Evolutionary conservation across 163 green algal species (phyloP), one percentile per base, ranked within the genome.

Genomic region (Volvox carteri): DNA sequence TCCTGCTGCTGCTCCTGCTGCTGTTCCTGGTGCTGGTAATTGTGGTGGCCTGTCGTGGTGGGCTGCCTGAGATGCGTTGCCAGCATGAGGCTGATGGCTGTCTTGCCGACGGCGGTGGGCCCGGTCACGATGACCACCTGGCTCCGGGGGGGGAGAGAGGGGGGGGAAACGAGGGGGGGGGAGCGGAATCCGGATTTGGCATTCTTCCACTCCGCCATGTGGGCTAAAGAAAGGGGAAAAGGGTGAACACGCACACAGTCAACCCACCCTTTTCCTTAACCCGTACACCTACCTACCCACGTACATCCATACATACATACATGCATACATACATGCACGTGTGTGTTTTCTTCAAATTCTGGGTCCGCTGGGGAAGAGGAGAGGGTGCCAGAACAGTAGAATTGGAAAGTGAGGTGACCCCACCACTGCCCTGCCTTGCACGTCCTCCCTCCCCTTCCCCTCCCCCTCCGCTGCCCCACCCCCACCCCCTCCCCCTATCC

Each of bases 41-140:
- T n/a, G n/a, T n/a, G n/a, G n/a, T n/a, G n/a, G n/a, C n/a, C n/a
- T n/a, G n/a, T n/a, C n/a, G n/a, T n/a, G n/a, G n/a, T n/a, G 39
- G n/a, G 62, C 58, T 56, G 44, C 19, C 37, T 46, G 14, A 99
- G 89, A 6, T n/a, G 67, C 90, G 96, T 37, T 0, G 98, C 98
- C 37, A 99, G 90, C 48, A 77, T 73, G 35, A 99, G 93, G 2
- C 94, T 95, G 1, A 96, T 90, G 7, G 91, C 93, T 2, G 97
- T 98, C 89, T 99, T 99, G 70, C 97, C 97, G 7, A 98, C 96
- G 4, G 95, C 97, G 14, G 97, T 99, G 18, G 97, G 95, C 28
- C 87, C 91, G 0, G 91, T 93, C 4, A 92, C 42, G 37, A 93
- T 90, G 3, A 93, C 58, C 14, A 93, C 91, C 91, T 92, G 30